Evolutionary conservation across 441 rosid genomes (phyloP).

Genomic region (Hura crepitans): DNA sequence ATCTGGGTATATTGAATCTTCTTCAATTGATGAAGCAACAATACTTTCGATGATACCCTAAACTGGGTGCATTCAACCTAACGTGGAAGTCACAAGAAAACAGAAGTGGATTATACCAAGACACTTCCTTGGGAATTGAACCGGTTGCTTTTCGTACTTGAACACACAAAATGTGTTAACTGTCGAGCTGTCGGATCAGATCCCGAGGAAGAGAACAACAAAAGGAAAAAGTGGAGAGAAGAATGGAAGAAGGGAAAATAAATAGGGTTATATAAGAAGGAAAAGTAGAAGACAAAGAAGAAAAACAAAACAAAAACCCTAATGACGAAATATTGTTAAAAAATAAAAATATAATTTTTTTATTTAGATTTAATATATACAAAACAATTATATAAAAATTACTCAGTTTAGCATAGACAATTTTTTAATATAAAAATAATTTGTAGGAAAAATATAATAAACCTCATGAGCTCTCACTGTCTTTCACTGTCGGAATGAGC

Average conservation of each 20-base stretch:
- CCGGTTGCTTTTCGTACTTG: conserved; percentile 10
- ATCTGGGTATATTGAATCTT: conserved; percentile 26
- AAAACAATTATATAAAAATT: too few species aligned
- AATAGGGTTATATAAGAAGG: conserved; percentile 39
- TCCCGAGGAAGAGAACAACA: conserved; percentile 36
- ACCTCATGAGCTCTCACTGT: conserved; percentile 37
- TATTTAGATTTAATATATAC: too few species aligned
- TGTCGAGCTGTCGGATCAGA: conserved; percentile 40
- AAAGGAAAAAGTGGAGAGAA: conserved; percentile 20
- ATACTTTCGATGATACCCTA: background rate
- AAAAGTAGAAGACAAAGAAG: background rate
- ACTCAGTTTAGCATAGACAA: too few species aligned
- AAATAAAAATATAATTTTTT: background rate
- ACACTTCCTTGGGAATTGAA: conserved; percentile 39
- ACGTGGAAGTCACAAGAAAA: conserved; percentile 16
- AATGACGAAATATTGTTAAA: conserved; percentile 29
- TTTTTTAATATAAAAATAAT: too few species aligned
- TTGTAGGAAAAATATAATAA: conserved; percentile 11
- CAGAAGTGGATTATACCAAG: background rate
- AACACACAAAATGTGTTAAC: background rate
- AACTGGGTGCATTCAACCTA: conserved; percentile 12
- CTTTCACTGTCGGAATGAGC: conserved; percentile 42
- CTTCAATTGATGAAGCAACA: conserved; percentile 13
- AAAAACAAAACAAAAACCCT: conserved; percentile 29
- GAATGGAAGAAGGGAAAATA: conserved; percentile 32